These are phyloP conservation scores for Hortaea sp. DNA, from an alignment of 2,329 filamentous ascomycete genomes.

Conservation along the genomic window DNA sequence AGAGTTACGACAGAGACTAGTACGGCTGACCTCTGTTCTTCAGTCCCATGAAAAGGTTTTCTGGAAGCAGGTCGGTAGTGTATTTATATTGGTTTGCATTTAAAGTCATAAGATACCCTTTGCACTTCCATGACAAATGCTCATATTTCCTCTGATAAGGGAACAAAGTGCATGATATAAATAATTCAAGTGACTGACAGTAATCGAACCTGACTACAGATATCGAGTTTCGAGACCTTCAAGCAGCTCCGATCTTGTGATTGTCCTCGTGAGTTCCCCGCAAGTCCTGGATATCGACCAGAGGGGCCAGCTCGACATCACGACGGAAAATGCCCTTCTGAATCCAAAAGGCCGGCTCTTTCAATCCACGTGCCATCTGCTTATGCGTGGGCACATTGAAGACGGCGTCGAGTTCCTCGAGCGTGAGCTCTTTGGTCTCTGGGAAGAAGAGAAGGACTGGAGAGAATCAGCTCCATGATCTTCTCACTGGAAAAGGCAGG, in stretches of 20 bases:
- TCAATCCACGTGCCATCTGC: not conserved
- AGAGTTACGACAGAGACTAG: too few relatives aligned
- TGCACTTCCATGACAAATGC: too few relatives aligned
- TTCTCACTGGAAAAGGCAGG: not conserved
- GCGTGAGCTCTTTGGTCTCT: slow-evolving; percentile 11
- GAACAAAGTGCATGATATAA: too few relatives aligned
- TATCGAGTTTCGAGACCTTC: not conserved
- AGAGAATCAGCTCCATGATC: not conserved
- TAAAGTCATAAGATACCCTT: too few relatives aligned
- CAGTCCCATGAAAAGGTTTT: too few relatives aligned
- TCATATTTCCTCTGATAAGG: too few relatives aligned
- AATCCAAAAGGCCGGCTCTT: not conserved
- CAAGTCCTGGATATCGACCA: not conserved
- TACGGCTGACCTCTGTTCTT: too few relatives aligned
- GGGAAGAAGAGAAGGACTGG: slow-evolving; percentile 13
- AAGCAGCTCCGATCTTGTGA: not conserved
- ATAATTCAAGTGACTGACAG: too few relatives aligned
- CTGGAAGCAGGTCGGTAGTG: too few relatives aligned
- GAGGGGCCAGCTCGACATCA: not conserved
- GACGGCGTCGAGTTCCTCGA: slow-evolving; percentile 18
- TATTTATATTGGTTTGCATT: too few relatives aligned
- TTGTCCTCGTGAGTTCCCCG: not conserved
- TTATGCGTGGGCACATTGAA: slow-evolving; percentile 12
- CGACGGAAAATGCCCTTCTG: not conserved
- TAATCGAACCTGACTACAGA: too few relatives aligned